A percentile compares a stretch with the other conserved stretches of the same genome.
Evolutionary conservation across 2,329 filamentous ascomycete species (phyloP).

Genomic region (Cladosporium colombiae): DNA sequence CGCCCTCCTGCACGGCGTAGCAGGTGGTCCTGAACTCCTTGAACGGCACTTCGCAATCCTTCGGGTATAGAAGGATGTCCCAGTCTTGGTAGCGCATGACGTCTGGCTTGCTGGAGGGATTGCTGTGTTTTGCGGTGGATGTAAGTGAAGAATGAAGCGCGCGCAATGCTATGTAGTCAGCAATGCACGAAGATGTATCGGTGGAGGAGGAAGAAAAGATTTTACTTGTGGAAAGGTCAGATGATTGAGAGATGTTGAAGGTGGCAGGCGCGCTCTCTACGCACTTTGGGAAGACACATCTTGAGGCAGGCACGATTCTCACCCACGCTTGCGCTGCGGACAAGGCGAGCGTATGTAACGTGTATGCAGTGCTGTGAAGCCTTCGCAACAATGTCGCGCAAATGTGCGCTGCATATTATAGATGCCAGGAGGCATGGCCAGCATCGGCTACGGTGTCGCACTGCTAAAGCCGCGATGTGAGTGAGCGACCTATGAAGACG

Average conservation of each 20-base stretch:
- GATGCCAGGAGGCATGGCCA: neutral
- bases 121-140: conserved; percentile 1
- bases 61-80: conserved; percentile 80
- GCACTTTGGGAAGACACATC: conserved; percentile 1
- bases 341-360: neutral
- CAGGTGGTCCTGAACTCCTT: conserved; percentile 83
- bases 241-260: neutral
- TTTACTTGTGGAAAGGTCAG: too few relatives aligned
- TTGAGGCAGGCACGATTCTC: conserved; percentile 5
- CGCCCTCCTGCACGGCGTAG: conserved; percentile 57
- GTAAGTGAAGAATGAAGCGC: conserved; percentile 16
- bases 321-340: neutral
- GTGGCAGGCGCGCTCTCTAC: neutral
- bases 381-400: neutral
- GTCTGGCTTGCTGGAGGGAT: neutral
- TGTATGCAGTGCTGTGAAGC: neutral
- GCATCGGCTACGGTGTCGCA: neutral
- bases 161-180: neutral
- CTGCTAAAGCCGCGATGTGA: neutral
- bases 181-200: neutral
- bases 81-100: conserved; percentile 82
- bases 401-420: neutral
- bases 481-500: neutral
- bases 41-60: conserved; percentile 57
- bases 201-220: too few relatives aligned